phyloP scores from a whole-genome alignment of 2,329 filamentous ascomycete genomes.

The Fusarium tuaranense region DNA sequence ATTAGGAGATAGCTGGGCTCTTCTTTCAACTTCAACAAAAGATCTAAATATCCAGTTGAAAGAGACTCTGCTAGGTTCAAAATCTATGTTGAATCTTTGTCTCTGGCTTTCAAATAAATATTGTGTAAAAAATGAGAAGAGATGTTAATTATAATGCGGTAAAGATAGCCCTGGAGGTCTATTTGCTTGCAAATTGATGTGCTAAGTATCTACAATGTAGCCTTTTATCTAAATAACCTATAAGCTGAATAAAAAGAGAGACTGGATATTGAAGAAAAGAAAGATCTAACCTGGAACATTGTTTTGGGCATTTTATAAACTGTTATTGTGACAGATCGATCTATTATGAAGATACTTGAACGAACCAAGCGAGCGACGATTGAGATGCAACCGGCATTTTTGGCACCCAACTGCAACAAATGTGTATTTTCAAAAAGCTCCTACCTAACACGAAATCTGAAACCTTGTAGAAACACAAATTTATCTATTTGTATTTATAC shows the following conservation, averaged over 20 bases:
- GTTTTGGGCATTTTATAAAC: neutral
- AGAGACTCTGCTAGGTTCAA: neutral
- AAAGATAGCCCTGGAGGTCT: neutral
- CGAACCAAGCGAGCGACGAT: neutral
- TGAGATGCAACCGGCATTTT: neutral
- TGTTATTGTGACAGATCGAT: neutral
- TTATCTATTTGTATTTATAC: neutral
- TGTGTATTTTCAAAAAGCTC: neutral
- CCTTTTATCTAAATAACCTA: neutral
- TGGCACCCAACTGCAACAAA: neutral
- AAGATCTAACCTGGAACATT: neutral
- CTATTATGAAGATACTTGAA: neutral
- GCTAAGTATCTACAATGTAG: neutral
- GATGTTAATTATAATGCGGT: neutral
- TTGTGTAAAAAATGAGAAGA: neutral
- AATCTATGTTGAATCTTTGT: neutral
- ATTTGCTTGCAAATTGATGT: neutral
- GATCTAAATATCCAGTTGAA: neutral
- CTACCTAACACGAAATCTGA: neutral
- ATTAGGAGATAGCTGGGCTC: neutral
- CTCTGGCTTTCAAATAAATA: neutral
- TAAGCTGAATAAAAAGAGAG: too few relatives aligned
- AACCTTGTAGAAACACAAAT: neutral
- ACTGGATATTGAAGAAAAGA: too few relatives aligned
- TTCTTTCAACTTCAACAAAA: neutral